Conservation (phyloP, 176 grass and related monocot species). For the Oryza meyeriana region DNA sequence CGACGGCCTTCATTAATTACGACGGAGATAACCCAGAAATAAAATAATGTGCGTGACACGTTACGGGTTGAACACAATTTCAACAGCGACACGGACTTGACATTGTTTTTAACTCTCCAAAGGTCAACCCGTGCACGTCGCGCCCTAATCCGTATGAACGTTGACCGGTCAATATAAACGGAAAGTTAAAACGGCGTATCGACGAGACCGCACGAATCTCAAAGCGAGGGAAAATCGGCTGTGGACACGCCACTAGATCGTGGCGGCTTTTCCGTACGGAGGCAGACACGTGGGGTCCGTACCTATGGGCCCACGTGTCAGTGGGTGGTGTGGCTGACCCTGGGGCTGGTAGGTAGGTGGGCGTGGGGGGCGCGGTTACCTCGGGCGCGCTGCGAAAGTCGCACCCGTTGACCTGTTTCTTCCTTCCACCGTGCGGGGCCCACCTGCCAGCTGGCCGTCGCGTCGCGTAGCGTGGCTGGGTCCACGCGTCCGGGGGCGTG, state of each 20-base stretch:
- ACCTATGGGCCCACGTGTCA: neutral
- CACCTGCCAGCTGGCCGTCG: neutral
- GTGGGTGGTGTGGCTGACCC: neutral
- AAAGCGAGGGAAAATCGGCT: neutral
- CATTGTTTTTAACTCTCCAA: too few relatives aligned
- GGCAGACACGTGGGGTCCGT: neutral
- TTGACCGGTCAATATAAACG: neutral
- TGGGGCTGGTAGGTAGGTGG: too few relatives aligned
- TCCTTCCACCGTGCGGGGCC: neutral
- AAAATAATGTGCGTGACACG: neutral
- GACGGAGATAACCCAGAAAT: neutral
- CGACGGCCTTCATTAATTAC: neutral
- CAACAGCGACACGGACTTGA: neutral
- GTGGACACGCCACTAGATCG: too few relatives aligned
- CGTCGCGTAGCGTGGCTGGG: neutral
- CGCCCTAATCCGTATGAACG: neutral
- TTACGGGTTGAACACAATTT: neutral
- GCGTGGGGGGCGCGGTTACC: neutral
- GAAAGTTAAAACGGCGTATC: neutral
- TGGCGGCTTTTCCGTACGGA: neutral
- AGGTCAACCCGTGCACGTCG: neutral
- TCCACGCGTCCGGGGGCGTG: neutral
- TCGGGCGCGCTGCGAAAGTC: neutral
- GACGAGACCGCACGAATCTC: neutral
- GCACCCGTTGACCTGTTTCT: constrained; percentile 7